A percentile compares a stretch with the other conserved stretches of the same genome.
These are phyloP conservation scores for Xylariaceae sp. DNA, from an alignment of 2,329 filamentous ascomycete species.

Conservation along the genomic window DNA sequence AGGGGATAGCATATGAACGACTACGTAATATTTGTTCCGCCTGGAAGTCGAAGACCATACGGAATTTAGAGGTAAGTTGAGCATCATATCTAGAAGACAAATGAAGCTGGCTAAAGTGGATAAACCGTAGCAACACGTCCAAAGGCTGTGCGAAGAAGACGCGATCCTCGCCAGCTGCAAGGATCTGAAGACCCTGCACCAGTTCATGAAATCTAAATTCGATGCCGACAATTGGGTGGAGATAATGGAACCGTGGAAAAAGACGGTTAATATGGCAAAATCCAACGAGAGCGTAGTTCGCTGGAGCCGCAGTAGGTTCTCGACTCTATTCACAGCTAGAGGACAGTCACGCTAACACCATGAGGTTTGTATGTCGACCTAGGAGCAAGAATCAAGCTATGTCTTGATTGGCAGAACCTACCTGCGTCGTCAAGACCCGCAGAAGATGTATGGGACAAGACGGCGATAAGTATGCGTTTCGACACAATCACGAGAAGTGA, in stretches of 20 bases:
- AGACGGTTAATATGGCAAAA: neutral
- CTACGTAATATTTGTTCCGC: neutral
- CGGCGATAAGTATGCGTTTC: neutral
- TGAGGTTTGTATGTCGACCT: neutral
- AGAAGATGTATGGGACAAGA: too few species aligned
- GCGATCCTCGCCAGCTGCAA: neutral
- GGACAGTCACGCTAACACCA: too few species aligned
- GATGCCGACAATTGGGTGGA: neutral
- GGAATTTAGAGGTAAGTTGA: neutral
- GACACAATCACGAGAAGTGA: neutral
- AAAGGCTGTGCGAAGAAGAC: neutral
- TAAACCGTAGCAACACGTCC: neutral
- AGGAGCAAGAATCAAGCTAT: neutral
- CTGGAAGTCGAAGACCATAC: neutral
- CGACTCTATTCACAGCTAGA: too few species aligned
- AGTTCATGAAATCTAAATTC: neutral
- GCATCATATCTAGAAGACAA: neutral
- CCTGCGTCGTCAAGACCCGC: too few species aligned
- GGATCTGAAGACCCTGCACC: neutral
- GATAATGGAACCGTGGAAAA: neutral
- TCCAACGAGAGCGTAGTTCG: neutral
- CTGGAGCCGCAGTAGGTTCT: too few species aligned
- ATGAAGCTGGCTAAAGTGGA: neutral
- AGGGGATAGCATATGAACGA: neutral
- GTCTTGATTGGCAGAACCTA: neutral